Evolutionary conservation across 495 filamentous ascomycete species (phyloP).

Genomic region (Neurospora cerealis): DNA sequence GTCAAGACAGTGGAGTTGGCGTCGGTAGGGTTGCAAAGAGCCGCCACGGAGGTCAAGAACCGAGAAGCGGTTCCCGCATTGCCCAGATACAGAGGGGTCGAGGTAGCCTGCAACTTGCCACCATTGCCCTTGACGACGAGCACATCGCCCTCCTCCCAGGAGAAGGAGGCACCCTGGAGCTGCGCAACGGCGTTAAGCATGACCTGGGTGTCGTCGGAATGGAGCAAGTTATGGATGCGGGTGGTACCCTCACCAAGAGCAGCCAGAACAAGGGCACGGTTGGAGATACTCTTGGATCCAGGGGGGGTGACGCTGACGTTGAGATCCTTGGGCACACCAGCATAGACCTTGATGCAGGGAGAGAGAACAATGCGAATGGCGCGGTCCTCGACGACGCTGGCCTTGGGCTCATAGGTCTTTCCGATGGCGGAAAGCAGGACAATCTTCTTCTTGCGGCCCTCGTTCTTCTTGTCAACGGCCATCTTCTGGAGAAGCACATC

Average conservation of each 20-base stretch:
- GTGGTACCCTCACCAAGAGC: slow-evolving; percentile 83
- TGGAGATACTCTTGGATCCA: slow-evolving; percentile 96
- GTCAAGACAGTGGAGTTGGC: slow-evolving; percentile 70
- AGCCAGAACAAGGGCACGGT: slow-evolving; percentile 85
- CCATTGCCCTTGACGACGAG: slow-evolving; percentile 87
- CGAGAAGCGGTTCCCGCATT: slow-evolving; percentile 95
- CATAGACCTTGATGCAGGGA: slow-evolving; percentile 62
- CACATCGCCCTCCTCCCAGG: slow-evolving; percentile 88
- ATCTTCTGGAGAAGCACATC: slow-evolving; percentile 83
- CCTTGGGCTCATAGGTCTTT: slow-evolving; percentile 72
- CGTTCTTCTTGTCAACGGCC: slow-evolving; percentile 98
- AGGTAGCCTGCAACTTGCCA: slow-evolving; percentile 67
- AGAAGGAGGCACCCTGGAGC: slow-evolving; percentile 81
- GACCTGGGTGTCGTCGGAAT: slow-evolving; percentile 94
- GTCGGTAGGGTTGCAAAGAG: slow-evolving; percentile 58
- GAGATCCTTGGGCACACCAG: slow-evolving; percentile 51
- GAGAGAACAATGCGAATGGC: slow-evolving; percentile 80
- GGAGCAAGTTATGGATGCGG: slow-evolving; percentile 80
- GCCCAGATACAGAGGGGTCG: slow-evolving; percentile 76
- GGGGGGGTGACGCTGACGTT: slow-evolving; percentile 75
- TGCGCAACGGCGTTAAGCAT: slow-evolving; percentile 84
- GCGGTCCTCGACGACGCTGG: slow-evolving; percentile 76
- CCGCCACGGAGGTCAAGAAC: slow-evolving; percentile 88
- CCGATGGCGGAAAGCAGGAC: slow-evolving; percentile 92
- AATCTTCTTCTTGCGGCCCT: slow-evolving; percentile 90